Base-by-base conservation (phyloP, 2,329 filamentous ascomycete genomes). In the Beauveria sp. region DNA sequence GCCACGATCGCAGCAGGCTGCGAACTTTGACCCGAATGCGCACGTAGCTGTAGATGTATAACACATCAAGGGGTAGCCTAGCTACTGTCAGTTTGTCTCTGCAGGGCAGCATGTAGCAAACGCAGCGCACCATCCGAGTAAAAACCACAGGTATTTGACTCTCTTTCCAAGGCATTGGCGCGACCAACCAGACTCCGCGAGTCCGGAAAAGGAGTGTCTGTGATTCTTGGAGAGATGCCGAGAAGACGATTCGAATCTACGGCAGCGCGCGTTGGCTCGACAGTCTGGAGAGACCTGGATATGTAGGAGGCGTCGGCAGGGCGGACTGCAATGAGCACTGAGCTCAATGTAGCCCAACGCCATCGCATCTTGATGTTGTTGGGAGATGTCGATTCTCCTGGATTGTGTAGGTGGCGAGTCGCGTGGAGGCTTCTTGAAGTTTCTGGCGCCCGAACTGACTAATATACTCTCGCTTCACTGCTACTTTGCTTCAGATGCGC, bases 71-170 rank as follows among this genome's bases (percentile, higher is more conserved):
- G 59, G 52, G 20, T 40, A 51, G n/a, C 46, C 54, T 57, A 20
- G 3, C 10, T 16, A 24, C 24, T 51, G 46, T 62, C 18, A 62
- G 28, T n/a, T 18, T 40, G 4, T 18, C 5, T 51, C 20, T 26
- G 8, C 10, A 38, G 30, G 5, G 30, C 18, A n/a, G 4, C 26
- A 24, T 8, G 45, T 38, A 38, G 3, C 20, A 51, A n/a, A 18
- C 28, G 4, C 43, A 34, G 30, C 45, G 20, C 16, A 62, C 53
- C 53, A 58, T 62, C 47, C 9, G 53, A 38, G 14, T 45, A 62
- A 7, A 62, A 62, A 24, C 26, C 60, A 30, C 60, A 62, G 10
- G 60, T 58, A 45, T 62, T 20, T 6, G 60, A 14, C 5, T 28
- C 26, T 47, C 60, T 57, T 14, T 45, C 60, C 24, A 24, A 51